phyloP scores from a whole-genome alignment of 2,329 filamentous ascomycete species.

The Samsoniella hepiali region DNA sequence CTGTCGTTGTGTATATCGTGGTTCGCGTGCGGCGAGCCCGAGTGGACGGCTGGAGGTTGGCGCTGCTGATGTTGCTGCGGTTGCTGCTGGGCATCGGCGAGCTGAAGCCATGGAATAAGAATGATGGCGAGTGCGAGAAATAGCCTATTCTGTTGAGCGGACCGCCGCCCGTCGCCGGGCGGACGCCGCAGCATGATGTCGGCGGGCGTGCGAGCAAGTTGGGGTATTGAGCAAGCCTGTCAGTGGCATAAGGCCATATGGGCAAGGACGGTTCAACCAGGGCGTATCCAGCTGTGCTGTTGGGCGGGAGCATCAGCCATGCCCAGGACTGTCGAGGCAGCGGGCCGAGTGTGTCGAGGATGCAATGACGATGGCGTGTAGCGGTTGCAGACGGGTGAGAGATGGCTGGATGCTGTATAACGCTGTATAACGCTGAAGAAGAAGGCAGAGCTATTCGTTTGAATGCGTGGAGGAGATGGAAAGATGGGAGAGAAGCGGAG shows the following conservation, averaged over 20 bases:
- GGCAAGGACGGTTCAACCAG: constrained; percentile 2
- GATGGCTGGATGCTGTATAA: not conserved
- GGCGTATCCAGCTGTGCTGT: constrained; percentile 12
- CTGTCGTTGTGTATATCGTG: constrained; percentile 25
- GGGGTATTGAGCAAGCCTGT: constrained; percentile 1
- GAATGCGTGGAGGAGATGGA: not conserved
- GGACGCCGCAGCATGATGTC: constrained; percentile 65
- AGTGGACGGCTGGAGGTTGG: constrained; percentile 9
- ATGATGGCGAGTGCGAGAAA: constrained; percentile 56
- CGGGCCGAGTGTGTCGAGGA: not conserved
- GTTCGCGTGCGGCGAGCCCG: constrained; percentile 22
- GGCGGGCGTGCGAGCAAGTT: constrained; percentile 14
- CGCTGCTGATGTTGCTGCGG: constrained; percentile 25
- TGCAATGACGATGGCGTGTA: not conserved
- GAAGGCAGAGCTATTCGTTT: not conserved
- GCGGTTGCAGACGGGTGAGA: not conserved
- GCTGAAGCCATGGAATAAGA: constrained; percentile 51
- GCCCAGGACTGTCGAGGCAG: not conserved
- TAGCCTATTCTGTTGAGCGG: constrained; percentile 44
- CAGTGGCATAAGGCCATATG: constrained; percentile 9
- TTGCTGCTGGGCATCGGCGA: constrained; percentile 65
- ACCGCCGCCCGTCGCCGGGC: constrained; percentile 53
- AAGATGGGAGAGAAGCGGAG: constrained; percentile 11
- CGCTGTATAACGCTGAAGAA: not conserved
- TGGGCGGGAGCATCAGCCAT: constrained; percentile 13